Conservation (phyloP, 2,329 filamentous ascomycete genomes). For the Aspergillus sp. region DNA sequence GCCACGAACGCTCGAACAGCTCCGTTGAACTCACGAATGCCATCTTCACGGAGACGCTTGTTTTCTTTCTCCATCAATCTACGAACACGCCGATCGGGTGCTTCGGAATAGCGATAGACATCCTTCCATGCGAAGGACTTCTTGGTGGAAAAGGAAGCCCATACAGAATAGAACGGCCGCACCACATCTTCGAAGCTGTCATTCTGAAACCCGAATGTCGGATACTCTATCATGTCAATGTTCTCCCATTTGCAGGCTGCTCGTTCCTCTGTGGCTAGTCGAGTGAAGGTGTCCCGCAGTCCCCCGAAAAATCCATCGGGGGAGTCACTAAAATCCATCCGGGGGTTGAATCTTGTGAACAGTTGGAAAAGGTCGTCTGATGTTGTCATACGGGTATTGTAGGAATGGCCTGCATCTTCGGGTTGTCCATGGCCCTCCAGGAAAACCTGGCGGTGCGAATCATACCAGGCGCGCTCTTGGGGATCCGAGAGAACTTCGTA, state of each 20-base stretch:
- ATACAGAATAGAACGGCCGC: conserved; percentile 75
- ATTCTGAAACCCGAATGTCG: conserved; percentile 75
- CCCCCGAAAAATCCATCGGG: conserved; percentile 82
- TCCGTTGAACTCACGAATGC: conserved; percentile 85
- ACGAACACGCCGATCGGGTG: conserved; percentile 78
- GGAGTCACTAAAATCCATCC: conserved; percentile 76
- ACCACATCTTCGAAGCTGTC: conserved; percentile 76
- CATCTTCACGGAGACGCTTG: conserved; percentile 76
- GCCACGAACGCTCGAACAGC: conserved; percentile 80
- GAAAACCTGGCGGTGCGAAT: conserved; percentile 86
- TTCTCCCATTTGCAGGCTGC: conserved; percentile 70
- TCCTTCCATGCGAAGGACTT: conserved; percentile 93
- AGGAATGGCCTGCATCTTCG: conserved; percentile 56
- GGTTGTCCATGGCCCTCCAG: conserved; percentile 60
- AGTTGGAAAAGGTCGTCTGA: conserved; percentile 75
- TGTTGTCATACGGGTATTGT: conserved; percentile 74
- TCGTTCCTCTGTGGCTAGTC: conserved; percentile 76
- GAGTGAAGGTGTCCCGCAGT: conserved; percentile 73
- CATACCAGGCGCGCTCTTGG: conserved; percentile 96
- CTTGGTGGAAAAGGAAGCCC: conserved; percentile 77
- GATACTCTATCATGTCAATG: conserved; percentile 64
- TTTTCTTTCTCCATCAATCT: conserved; percentile 96
- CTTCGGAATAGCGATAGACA: conserved; percentile 76
- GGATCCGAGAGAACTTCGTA: conserved; percentile 96
- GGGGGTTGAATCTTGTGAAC: conserved; percentile 76